Evolutionary conservation across 2,329 filamentous ascomycete genomes (phyloP).

Genomic region (Dryadomyces sulphureus): DNA sequence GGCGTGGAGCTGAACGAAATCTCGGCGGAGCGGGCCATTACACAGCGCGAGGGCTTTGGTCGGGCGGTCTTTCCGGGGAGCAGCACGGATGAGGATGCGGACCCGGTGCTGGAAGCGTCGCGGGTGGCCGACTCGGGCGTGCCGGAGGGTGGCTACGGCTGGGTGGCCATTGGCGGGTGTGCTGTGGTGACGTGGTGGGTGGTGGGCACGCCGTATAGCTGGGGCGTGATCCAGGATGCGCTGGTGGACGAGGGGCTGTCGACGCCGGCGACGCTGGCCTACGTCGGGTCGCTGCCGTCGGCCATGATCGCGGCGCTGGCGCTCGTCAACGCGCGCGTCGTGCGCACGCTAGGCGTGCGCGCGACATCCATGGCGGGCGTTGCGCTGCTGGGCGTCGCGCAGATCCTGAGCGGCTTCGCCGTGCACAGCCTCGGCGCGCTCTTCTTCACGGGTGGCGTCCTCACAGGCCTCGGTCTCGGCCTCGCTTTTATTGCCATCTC

Average conservation of each 20-base stretch:
- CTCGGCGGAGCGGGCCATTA: no score
- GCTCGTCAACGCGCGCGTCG: conserved; percentile 34
- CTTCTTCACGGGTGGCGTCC: conserved; percentile 29
- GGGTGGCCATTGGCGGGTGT: conserved; percentile 36
- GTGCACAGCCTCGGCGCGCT: conserved; percentile 28
- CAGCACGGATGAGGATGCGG: background rate
- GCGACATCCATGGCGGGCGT: conserved; percentile 32
- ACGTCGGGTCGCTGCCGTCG: conserved; percentile 38
- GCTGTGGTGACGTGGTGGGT: conserved; percentile 40
- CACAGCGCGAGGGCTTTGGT: background rate
- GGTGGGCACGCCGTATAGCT: conserved; percentile 39
- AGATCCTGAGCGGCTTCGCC: conserved; percentile 31
- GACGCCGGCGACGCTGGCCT: conserved; percentile 37
- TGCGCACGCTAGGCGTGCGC: conserved; percentile 32
- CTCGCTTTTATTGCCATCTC: conserved; percentile 27
- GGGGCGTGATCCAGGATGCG: conserved; percentile 45
- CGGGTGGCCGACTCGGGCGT: conserved; percentile 12
- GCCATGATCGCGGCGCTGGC: conserved; percentile 36
- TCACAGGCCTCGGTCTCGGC: conserved; percentile 15
- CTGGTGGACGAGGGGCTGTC: conserved; percentile 33
- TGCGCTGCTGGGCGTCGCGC: conserved; percentile 30
- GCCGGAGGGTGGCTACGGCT: conserved; percentile 42
- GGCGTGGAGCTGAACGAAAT: no score
- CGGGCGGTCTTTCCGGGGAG: background rate
- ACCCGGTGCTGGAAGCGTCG: conserved; percentile 7